phyloP scores from a whole-genome alignment of 768 basidiomycete genomes.

The Zangia roseola region DNA sequence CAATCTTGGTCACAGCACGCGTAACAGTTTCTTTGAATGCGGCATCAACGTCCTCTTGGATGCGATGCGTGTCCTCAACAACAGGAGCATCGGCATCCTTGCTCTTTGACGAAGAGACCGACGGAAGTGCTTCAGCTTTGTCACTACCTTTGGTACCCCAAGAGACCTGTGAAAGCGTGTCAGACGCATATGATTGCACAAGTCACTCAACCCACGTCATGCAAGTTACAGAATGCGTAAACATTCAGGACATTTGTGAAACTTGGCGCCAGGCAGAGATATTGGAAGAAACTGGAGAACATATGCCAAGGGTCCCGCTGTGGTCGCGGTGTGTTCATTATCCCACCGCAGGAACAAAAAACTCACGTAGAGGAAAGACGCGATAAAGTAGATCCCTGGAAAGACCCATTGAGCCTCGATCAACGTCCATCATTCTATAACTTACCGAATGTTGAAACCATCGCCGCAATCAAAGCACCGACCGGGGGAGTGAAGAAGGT shows the following conservation, averaged over 20 bases:
- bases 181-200: neutral
- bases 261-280: slow-evolving; percentile 84
- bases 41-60: slow-evolving; percentile 86
- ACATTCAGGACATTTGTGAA: slow-evolving; percentile 96
- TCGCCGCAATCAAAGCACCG: slow-evolving; percentile 80
- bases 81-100: slow-evolving; percentile 73
- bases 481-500: slow-evolving; percentile 75
- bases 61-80: slow-evolving; percentile 81
- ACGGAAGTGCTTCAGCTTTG: slow-evolving; percentile 89
- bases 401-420: slow-evolving; percentile 8
- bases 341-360: neutral
- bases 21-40: slow-evolving; percentile 91
- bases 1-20: slow-evolving; percentile 76
- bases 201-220: slow-evolving; percentile 56
- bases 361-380: slow-evolving; percentile 85
- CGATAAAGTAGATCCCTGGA: slow-evolving; percentile 73
- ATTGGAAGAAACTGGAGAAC: slow-evolving; percentile 92
- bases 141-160: slow-evolving; percentile 97
- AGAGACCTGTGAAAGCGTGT: slow-evolving; percentile 53
- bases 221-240: slow-evolving; percentile 96
- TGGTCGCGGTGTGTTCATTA: slow-evolving; percentile 6
- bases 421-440: neutral
- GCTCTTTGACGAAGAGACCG: slow-evolving; percentile 80
- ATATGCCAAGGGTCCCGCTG: slow-evolving; percentile 98
- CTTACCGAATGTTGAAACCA: slow-evolving; percentile 83